Evolutionary conservation across 2,329 filamentous ascomycete species (phyloP), one percentile per base, ranked within the genome.

Genomic region (Neofusicoccum cordaticola): DNA sequence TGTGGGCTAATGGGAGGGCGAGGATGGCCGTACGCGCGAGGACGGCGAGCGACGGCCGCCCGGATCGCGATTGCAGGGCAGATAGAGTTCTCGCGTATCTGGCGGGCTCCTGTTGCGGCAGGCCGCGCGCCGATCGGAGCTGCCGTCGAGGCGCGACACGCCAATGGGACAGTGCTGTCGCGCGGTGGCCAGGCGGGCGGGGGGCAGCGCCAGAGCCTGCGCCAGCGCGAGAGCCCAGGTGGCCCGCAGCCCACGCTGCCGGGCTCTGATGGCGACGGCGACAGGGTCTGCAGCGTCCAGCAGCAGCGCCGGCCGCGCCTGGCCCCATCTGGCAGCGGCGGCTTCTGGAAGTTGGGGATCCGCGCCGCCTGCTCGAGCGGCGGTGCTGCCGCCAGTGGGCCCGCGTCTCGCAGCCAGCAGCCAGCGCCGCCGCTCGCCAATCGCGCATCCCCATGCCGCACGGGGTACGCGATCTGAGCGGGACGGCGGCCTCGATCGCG

Each of bases 1-100:
- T 53, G 51, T 37, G 51, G 51, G 34, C 51, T n/a, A 58, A 58
- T 58, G 39, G 53, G 53, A 35, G 27, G 7, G 53, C 41, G 53
- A 12, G 7, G 3, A 17, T 5, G 27, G 17, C 22, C 42, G 42
- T 17, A 8, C 19, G 8, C 17, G 11, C 9, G 47, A n/a, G 12
- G 13, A 15, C 5, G 56, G 5, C 35, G 53, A 45, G 53, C 17
- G 41, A 45, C 22, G 39, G 22, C 4, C 39, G 39, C 53, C 52
- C 39, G 45, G 53, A 60, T 60, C 56, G 56, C 8, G 56, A 60
- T 60, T 31, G 41, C 41, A 48, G 42, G 4, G 31, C 56, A 60
- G 56, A 60, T 60, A 60, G 42, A 60, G 56, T 60, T 60, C 56
- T 60, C 56, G 56, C 56, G 56, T 60, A 60, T 60, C 56, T 52